A percentile compares a stretch with the other conserved stretches of the same genome.
Conservation (phyloP, 352 stramenopile species). For the Pythium diclinum region DNA sequence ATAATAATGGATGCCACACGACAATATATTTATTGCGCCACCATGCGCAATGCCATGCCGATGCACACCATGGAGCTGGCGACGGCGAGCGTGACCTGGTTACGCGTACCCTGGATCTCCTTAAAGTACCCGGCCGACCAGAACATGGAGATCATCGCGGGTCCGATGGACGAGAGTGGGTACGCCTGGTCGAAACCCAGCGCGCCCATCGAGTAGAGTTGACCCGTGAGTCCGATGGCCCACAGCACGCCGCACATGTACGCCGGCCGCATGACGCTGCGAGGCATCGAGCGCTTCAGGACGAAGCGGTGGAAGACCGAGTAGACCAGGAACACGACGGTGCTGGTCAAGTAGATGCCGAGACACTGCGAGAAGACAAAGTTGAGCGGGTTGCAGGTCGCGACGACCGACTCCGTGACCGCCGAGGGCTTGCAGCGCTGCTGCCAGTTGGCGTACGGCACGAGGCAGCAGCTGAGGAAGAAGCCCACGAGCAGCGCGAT, state of each 20-base stretch:
- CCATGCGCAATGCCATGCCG: conserved; percentile 61
- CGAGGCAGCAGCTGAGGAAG: conserved; percentile 72
- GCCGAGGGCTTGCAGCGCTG: conserved; percentile 43
- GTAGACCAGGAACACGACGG: conserved; percentile 73
- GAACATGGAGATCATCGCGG: conserved; percentile 82
- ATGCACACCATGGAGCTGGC: conserved; percentile 65
- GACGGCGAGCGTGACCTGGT: conserved; percentile 54
- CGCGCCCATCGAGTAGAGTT: conserved; percentile 69
- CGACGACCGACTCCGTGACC: conserved; percentile 32
- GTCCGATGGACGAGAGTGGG: conserved; percentile 74
- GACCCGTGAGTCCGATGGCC: conserved; percentile 59
- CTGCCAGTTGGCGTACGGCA: conserved; percentile 80
- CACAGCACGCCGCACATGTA: conserved; percentile 80
- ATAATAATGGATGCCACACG: not conserved
- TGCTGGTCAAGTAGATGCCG: conserved; percentile 77
- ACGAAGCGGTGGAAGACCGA: conserved; percentile 75
- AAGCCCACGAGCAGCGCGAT: conserved; percentile 64
- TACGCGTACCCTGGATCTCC: conserved; percentile 69
- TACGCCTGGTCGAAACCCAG: conserved; percentile 84
- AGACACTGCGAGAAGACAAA: conserved; percentile 85
- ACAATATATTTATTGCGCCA: conserved; percentile 33
- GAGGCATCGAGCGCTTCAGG: conserved; percentile 70
- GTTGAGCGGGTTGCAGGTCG: conserved; percentile 75
- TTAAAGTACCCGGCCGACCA: conserved; percentile 82
- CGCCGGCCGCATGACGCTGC: conserved; percentile 74